Conservation (phyloP, 177 flowering plant genomes). For the Vitis hybrid region DNA sequence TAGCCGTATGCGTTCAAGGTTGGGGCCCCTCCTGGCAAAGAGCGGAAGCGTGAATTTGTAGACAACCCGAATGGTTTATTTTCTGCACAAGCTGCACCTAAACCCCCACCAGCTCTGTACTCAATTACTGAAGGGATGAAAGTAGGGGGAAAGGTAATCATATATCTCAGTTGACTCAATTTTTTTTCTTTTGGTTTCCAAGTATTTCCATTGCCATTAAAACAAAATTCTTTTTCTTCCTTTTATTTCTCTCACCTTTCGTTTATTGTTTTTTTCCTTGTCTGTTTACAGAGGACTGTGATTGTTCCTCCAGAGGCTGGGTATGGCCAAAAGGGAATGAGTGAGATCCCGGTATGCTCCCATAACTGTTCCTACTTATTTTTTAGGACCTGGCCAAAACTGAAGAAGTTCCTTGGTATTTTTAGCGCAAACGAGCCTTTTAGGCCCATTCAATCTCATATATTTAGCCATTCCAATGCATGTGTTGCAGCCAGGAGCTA, state of each 20-base stretch:
- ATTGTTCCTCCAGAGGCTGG: constrained; percentile 94
- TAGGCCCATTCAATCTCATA: no score
- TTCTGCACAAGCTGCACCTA: constrained; percentile 96
- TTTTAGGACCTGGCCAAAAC: no score
- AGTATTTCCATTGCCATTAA: not conserved
- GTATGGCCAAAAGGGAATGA: constrained; percentile 85
- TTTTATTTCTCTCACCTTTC: not conserved
- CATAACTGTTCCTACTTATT: no score
- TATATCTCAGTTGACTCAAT: not conserved
- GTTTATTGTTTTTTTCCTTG: not conserved
- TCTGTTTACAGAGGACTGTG: constrained; percentile 70
- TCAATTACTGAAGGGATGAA: constrained; percentile 84
- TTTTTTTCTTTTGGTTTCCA: not conserved
- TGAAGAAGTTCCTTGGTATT: no score
- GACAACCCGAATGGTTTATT: constrained; percentile 92
- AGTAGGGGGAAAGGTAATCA: constrained; percentile 88
- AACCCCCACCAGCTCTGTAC: constrained; percentile 95
- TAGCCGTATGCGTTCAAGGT: constrained; percentile 93
- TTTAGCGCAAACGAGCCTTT: no score
- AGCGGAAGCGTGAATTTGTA: constrained; percentile 82
- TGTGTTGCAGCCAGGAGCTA: constrained; percentile 75
- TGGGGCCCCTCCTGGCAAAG: constrained; percentile 88
- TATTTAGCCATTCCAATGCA: no score
- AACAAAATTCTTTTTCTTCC: not conserved
- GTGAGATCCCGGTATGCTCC: constrained; percentile 80